A percentile compares a stretch with the other conserved stretches of the same genome.
Conservation (phyloP, 2,329 filamentous ascomycete species). For the Penicillium sp. region DNA sequence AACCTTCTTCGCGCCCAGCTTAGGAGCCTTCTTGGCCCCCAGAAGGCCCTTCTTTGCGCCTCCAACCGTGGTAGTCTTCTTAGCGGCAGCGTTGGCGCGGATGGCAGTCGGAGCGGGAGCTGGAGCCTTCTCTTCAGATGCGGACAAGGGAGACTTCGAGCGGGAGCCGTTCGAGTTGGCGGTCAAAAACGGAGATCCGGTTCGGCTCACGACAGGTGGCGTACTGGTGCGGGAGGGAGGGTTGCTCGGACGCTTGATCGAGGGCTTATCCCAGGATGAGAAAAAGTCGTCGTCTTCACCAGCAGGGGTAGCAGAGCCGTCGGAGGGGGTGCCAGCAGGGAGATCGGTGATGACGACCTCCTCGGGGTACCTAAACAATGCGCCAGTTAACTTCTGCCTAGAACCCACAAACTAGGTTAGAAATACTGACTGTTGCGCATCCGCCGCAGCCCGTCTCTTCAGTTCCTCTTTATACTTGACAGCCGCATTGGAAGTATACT, state of each 20-base stretch:
- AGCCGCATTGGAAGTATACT: conserved; percentile 91
- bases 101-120: conserved; percentile 63
- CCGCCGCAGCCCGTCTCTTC: conserved; percentile 77
- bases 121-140: conserved; percentile 51
- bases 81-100: conserved; percentile 75
- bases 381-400: neutral
- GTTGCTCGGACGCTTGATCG: conserved; percentile 94
- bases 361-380: conserved; percentile 65
- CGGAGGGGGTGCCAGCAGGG: conserved; percentile 57
- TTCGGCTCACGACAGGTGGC: conserved; percentile 76
- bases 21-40: conserved; percentile 76
- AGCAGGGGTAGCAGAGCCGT: conserved; percentile 73
- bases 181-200: conserved; percentile 86
- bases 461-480: conserved; percentile 98
- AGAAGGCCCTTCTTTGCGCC: conserved; percentile 81
- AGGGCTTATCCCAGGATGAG: conserved; percentile 97
- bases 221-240: conserved; percentile 88
- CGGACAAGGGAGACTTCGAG: conserved; percentile 77
- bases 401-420: neutral
- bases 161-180: conserved; percentile 70
- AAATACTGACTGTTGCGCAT: conserved; percentile 75
- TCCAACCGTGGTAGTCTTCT: conserved; percentile 66
- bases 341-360: conserved; percentile 84
- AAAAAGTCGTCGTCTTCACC: conserved; percentile 95
- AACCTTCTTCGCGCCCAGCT: conserved; percentile 92